Evolutionary conservation across 2,329 filamentous ascomycete species (phyloP), one percentile per base, ranked within the genome.

Genomic region (Chaetomium sp.): DNA sequence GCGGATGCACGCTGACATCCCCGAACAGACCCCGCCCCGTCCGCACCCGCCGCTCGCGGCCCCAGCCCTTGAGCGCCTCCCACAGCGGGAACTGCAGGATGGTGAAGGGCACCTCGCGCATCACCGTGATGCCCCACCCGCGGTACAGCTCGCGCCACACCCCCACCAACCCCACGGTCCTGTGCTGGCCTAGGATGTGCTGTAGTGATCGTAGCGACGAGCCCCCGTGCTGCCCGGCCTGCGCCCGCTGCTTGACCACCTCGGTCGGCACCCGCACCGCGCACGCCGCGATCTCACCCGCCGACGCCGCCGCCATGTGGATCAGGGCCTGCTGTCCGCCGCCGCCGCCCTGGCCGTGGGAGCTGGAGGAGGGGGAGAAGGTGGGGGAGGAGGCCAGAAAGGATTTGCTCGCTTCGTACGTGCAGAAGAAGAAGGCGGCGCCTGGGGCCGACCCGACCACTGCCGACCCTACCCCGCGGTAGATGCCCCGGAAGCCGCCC

Each of bases 71-170:
- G 83, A 98, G 85, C 4, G 85, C 87, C 79, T 99, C 95, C 95
- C 95, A 99, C 68, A 99, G 84, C 54, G 95, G 95, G 76, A 99
- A 99, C 78, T 99, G 95, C 68, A 99, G 90, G 10, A 97, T 89
- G 2, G 96, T 98, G 74, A 99, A 99, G 4, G 95, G 95, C 67
- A 99, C 93, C 81, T 99, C 95, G 65, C 95, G 87, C 80, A 97
- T 90, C 60, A 99, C 89, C 1, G 95, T 99, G 71, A 98, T 93
- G 21, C 87, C 86, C 85, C 93, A 97, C 1, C 96, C 95, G 42
- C 95, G 85, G 78, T 99, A 99, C 63, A 99, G 78, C 78, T 97
- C 93, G 67, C 85, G 81, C 83, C 91, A 88, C 56, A 98, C 90
- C 29, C 87, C 79, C 3, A 66, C 38, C 1, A 89, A 53, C 0